Percentiles rank a stretch among this genome's conserved stretches.
Evolutionary conservation across 176 grass and related monocot species (phyloP).

Genomic region (Typha latifolia): DNA sequence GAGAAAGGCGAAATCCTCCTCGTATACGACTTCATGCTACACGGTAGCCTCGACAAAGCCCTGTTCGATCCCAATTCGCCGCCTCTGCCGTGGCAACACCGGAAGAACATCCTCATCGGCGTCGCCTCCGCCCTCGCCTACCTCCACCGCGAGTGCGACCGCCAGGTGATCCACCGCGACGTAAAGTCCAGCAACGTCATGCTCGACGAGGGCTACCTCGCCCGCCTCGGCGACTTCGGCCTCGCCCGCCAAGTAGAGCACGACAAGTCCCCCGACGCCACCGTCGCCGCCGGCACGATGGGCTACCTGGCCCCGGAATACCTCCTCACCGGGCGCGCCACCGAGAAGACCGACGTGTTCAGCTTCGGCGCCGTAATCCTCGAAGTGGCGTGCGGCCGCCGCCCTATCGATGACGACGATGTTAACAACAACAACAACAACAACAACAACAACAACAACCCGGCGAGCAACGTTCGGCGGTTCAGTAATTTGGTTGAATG

Average conservation of each 20-base stretch:
- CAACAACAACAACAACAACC: constrained; percentile 39
- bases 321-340: constrained; percentile 80
- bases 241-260: constrained; percentile 77
- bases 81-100: constrained; percentile 52
- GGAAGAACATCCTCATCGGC: constrained; percentile 59
- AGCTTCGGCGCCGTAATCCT: too few species aligned
- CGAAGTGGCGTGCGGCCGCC: too few species aligned
- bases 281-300: constrained; percentile 81
- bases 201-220: constrained; percentile 76
- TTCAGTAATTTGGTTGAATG: constrained; percentile 71
- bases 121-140: constrained; percentile 84
- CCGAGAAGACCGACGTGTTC: constrained; percentile 59
- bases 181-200: constrained; percentile 99
- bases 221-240: constrained; percentile 82
- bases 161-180: constrained; percentile 92
- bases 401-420: constrained; percentile 32
- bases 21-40: constrained; percentile 96
- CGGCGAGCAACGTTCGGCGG: constrained; percentile 56
- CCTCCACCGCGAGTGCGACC: constrained; percentile 89
- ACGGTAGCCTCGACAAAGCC: constrained; percentile 83
- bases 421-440: constrained; percentile 37
- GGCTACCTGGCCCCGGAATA: constrained; percentile 96
- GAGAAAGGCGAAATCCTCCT: constrained; percentile 91
- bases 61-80: constrained; percentile 47
- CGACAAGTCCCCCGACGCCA: constrained; percentile 70